Evolutionary conservation across 164 flowering plant genomes (phyloP).

Genomic region (Aristolochia californica): DNA sequence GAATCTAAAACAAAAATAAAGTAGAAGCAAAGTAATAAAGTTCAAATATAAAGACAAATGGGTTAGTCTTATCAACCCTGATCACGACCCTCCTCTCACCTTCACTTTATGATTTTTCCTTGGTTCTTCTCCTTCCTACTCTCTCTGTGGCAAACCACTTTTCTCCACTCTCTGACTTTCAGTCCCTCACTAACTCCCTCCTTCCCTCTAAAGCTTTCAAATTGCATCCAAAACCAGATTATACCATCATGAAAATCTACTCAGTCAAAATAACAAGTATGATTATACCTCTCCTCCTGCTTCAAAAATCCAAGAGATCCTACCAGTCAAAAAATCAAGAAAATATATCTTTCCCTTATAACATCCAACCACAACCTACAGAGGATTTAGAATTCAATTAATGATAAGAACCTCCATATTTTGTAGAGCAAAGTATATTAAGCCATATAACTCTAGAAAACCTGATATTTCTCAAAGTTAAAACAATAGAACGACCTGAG

Average conservation of each 20-base stretch:
- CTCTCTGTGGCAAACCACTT: no score
- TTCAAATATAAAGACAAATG: no score
- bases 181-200: no score
- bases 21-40: no score
- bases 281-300: conserved; percentile 71
- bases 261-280: not conserved
- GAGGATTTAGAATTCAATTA: conserved; percentile 4
- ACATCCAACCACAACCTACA: conserved; percentile 84
- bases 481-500: conserved; percentile 41
- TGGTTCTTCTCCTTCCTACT: no score
- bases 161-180: no score
- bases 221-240: no score
- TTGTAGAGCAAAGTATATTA: not conserved
- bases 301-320: conserved; percentile 59
- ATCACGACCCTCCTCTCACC: no score
- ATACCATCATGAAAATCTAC: not conserved
- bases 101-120: no score
- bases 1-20: no score
- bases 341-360: conserved; percentile 80
- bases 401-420: not conserved
- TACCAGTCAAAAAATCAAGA: conserved; percentile 60
- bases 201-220: no score
- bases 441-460: conserved; percentile 3
- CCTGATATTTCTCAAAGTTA: not conserved
- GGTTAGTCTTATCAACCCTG: no score